These are phyloP conservation scores for Striga asiatica DNA, from an alignment of 257 asterid species.

Conservation along the genomic window DNA sequence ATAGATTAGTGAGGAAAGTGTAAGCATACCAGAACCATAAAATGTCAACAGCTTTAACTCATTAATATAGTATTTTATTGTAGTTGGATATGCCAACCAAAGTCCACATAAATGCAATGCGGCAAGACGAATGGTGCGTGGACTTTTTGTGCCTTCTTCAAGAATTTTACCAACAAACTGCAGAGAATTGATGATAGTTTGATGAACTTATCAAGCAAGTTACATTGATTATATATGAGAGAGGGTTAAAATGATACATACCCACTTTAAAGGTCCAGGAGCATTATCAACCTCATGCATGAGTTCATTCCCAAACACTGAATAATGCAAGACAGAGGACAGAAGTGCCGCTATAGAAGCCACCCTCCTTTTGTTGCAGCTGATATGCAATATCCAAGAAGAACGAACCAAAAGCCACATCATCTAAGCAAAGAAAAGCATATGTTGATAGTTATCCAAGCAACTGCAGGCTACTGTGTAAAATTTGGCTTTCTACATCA, in stretches of 20 bases:
- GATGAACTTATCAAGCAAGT: slow-evolving; percentile 6
- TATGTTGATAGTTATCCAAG: background rate
- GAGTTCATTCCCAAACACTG: slow-evolving; percentile 51
- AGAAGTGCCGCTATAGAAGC: slow-evolving; percentile 94
- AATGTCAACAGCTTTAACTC: slow-evolving; percentile 73
- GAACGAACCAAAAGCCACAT: slow-evolving; percentile 85
- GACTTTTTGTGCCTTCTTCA: slow-evolving; percentile 91
- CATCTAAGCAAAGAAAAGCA: slow-evolving; percentile 35
- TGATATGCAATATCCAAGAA: slow-evolving; percentile 81
- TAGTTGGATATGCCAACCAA: slow-evolving; percentile 70
- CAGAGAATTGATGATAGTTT: slow-evolving; percentile 15
- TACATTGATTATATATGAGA: slow-evolving; percentile 1
- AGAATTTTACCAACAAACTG: slow-evolving; percentile 78
- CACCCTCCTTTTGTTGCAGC: slow-evolving; percentile 93
- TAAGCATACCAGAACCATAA: slow-evolving; percentile 79
- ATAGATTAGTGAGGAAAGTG: background rate
- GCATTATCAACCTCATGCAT: slow-evolving; percentile 62
- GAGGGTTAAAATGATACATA: slow-evolving; percentile 22
- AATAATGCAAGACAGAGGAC: slow-evolving; percentile 74
- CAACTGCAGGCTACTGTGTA: too few relatives aligned
- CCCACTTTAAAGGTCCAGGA: slow-evolving; percentile 93
- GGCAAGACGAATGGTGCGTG: slow-evolving; percentile 93
- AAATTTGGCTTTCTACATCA: too few relatives aligned
- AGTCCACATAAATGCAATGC: slow-evolving; percentile 87
- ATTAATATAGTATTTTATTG: slow-evolving; percentile 58